Base-by-base conservation (phyloP, 2,329 filamentous ascomycete species). In the Fusarium falciforme region DNA sequence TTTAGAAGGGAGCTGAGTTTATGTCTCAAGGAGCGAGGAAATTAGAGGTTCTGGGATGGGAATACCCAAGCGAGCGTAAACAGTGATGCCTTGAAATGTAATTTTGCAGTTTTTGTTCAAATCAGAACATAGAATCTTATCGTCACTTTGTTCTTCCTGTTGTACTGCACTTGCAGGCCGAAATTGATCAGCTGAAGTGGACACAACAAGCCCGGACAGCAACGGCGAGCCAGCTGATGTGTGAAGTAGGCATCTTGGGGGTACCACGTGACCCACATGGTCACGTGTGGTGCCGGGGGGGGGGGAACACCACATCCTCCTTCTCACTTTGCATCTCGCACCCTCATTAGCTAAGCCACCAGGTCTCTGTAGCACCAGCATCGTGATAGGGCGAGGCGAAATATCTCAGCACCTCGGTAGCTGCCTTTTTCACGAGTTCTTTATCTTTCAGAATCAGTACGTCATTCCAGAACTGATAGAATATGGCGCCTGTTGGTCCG, bases 1-100 rank as follows among this genome's bases (percentile, higher is more conserved):
- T 3, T n/a, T 52, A 4, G 0, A 2, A 11, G 16, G 25, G 12
- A 1, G 1, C 5, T 27, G 6, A 20, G 27, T 12, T 31, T 9
- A 8, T 31, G 17, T 31, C 11, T 22, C 4, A 17, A 49, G 8
- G 42, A 49, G 5, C 16, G 14, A 49, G 44, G 16, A 10, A 52
- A n/a, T n/a, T 6, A 49, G 9, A 27, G 16, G 44, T 49, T 49
- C 16, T 9, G 25, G 22, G 44, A 11, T 49, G 25, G 25, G 44
- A 6, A 49, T 12, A n/a, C 9, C 25, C 16, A 17, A 27, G 44
- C n/a, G 29, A 20, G 25, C 27, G 25, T 47, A 16, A 47, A 8
- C 12, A 11, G 20, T 44, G 17, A 44, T 44, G 29, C 29, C 29
- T 10, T 31, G 29, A 31, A 31, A 31, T 31, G 29, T 1, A 9